Conservation (phyloP, 1,284 basidiomycete species). For the Ganoderma meredithae region DNA sequence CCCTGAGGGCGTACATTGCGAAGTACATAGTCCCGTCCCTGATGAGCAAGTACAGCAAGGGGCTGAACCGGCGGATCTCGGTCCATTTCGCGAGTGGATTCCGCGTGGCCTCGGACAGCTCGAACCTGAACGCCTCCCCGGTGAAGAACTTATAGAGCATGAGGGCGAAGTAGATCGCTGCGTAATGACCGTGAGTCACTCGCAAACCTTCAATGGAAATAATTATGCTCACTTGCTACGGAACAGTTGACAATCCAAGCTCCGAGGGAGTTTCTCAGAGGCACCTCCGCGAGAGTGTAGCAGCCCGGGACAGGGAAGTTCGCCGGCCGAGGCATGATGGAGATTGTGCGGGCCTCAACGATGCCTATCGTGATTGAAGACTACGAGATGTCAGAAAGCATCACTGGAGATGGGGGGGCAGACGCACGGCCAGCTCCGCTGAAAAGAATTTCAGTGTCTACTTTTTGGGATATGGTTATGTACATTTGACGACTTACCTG, state of each 20-base stretch:
- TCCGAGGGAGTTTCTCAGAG: constrained; percentile 10
- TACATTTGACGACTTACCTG: constrained; percentile 2
- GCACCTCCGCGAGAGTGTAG: constrained; percentile 14
- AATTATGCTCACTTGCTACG: constrained; percentile 8
- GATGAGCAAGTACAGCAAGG: constrained; percentile 16
- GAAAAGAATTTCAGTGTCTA: neutral
- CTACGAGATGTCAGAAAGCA: neutral
- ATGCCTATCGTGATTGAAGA: constrained; percentile 11
- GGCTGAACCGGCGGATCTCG: constrained; percentile 16
- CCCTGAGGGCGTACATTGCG: constrained; percentile 4
- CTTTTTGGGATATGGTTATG: too few species aligned
- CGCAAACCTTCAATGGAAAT: too few species aligned
- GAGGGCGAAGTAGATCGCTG: constrained; percentile 10
- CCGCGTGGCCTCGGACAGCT: constrained; percentile 5
- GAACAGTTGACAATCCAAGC: constrained; percentile 19
- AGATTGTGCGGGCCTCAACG: constrained; percentile 11
- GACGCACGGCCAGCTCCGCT: constrained; percentile 7
- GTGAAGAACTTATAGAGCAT: constrained; percentile 20
- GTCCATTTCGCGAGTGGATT: constrained; percentile 15
- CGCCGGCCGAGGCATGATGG: constrained; percentile 12
- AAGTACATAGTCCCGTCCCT: constrained; percentile 17
- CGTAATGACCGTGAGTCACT: too few species aligned
- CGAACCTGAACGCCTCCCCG: constrained; percentile 14
- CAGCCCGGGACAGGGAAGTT: constrained; percentile 17
- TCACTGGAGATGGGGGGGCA: neutral